These are phyloP conservation scores for Panus rudis DNA, from an alignment of 768 basidiomycete species.

Conservation along the genomic window DNA sequence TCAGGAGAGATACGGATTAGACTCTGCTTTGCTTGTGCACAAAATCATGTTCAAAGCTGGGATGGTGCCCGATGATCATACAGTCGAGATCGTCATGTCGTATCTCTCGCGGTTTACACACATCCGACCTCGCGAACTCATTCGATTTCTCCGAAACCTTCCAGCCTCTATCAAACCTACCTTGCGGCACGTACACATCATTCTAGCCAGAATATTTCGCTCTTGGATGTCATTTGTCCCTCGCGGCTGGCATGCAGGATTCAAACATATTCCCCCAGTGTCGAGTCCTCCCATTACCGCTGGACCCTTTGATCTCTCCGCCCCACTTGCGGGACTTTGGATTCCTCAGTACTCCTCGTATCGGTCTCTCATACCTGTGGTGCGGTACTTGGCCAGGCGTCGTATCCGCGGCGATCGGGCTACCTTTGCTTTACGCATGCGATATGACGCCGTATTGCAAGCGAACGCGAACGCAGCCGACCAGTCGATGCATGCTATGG, in stretches of 20 bases:
- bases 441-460: constrained; percentile 50
- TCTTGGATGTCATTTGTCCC: no score
- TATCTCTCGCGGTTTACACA: constrained; percentile 40
- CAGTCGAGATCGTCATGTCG: constrained; percentile 47
- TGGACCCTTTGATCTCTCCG: no score
- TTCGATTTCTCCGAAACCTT: constrained; percentile 40
- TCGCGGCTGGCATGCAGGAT: no score
- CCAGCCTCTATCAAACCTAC: constrained; percentile 38
- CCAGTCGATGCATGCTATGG: constrained; percentile 49
- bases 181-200: constrained; percentile 49
- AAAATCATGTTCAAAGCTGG: constrained; percentile 46
- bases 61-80: constrained; percentile 46
- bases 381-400: constrained; percentile 39
- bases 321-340: no score
- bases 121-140: constrained; percentile 38
- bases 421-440: constrained; percentile 55
- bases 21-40: constrained; percentile 39
- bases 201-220: no score
- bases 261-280: no score
- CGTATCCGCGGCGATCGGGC: constrained; percentile 48
- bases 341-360: no score
- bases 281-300: no score
- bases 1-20: constrained; percentile 42
- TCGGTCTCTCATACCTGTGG: no score
- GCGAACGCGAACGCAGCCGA: constrained; percentile 36